These are phyloP conservation scores for Boletus patriciae DNA, from an alignment of 768 basidiomycete species.

Conservation along the genomic window DNA sequence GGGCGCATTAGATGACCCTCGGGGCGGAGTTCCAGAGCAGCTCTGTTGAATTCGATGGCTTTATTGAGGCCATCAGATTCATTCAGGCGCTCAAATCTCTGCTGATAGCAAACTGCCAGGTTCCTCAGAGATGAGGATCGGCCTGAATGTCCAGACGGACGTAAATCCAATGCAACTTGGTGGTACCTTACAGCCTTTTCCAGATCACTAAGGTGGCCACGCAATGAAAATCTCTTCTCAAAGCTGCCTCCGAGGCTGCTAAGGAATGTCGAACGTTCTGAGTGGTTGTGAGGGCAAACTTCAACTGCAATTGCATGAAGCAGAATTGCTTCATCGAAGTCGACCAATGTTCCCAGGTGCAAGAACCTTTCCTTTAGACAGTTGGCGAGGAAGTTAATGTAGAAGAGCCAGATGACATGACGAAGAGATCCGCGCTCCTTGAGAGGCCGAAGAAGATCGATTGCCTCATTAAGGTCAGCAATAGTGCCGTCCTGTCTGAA, in stretches of 20 bases:
- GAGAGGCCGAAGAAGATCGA: slow-evolving; percentile 1
- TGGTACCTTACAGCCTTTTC: not conserved
- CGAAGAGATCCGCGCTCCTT: not conserved
- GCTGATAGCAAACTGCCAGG: not conserved
- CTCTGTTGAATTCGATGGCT: not conserved
- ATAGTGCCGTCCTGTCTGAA: not conserved
- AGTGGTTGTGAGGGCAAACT: not conserved
- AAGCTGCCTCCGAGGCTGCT: not conserved
- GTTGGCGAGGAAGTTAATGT: not conserved
- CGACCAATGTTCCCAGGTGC: not conserved
- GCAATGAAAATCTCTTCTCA: not conserved
- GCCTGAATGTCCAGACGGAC: not conserved
- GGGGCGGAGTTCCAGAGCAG: not conserved
- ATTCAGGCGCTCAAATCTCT: not conserved
- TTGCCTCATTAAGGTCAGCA: not conserved
- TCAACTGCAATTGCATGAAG: not conserved
- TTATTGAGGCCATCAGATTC: not conserved
- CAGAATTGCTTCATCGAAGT: not conserved
- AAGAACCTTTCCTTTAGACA: not conserved
- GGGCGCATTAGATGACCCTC: not conserved
- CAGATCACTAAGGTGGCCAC: not conserved
- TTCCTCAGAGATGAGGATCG: not conserved
- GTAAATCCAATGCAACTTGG: not conserved
- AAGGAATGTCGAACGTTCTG: not conserved
- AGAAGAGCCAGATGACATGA: not conserved